Percentiles rank a stretch among this genome's conserved stretches.
Conservation (phyloP, 208 protist genomes). For the Acanthamoeba triangularis region DNA sequence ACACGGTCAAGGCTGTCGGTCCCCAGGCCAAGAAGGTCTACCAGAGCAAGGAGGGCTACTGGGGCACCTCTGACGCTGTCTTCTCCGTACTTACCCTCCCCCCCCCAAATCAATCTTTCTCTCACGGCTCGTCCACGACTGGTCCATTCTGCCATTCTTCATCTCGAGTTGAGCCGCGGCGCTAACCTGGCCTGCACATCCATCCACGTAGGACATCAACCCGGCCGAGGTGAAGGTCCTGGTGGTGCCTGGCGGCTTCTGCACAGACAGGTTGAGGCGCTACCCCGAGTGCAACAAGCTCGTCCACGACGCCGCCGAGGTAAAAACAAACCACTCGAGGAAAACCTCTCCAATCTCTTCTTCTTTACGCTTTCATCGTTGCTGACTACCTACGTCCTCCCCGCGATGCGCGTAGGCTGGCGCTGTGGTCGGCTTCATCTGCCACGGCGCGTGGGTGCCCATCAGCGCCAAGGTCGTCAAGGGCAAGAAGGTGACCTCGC, state of each 20-base stretch:
- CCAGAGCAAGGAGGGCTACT: conserved; percentile 84
- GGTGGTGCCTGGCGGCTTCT: conserved; percentile 80
- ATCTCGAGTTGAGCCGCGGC: not conserved
- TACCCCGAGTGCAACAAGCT: conserved; percentile 78
- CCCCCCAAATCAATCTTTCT: no score
- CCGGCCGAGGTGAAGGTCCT: conserved; percentile 69
- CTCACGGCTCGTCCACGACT: no score
- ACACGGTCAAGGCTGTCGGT: conserved; percentile 75
- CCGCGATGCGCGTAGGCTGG: conserved; percentile 23
- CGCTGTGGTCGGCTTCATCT: conserved; percentile 81
- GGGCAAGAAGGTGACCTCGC: conserved; percentile 74
- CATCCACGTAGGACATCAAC: conserved; percentile 55
- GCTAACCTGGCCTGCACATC: not conserved
- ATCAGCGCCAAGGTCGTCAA: conserved; percentile 79
- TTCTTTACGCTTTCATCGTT: not conserved
- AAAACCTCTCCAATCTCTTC: not conserved
- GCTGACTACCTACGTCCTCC: not conserved
- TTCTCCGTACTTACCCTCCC: not conserved
- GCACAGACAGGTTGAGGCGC: conserved; percentile 78
- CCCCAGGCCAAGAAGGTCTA: conserved; percentile 75
- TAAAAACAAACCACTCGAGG: conserved; percentile 23
- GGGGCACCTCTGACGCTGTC: conserved; percentile 65
- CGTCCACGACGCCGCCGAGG: conserved; percentile 44
- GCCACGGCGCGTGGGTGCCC: conserved; percentile 80
- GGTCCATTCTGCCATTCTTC: not conserved